Base-by-base conservation (phyloP, 495 filamentous ascomycete species). In the Neurospora sp. region DNA sequence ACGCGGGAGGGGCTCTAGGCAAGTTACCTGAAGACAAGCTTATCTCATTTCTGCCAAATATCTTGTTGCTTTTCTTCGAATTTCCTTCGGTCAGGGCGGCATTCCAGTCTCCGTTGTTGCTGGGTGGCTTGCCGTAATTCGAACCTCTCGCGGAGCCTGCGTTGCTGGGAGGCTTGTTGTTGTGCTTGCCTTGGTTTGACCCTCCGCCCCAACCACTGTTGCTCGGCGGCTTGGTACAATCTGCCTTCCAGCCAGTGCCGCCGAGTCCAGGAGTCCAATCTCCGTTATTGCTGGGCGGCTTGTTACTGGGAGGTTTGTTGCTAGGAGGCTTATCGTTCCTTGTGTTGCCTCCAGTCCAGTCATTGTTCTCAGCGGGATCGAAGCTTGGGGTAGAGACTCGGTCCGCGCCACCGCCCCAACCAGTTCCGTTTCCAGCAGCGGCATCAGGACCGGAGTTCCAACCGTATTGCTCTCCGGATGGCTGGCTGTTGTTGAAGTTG, bases 221-320 rank as follows among this genome's bases (percentile, higher is more conserved):
- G 18, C 20, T 75, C 16, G 59, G 37, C n/a, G 48, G 27, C 42
- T 69, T 69, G 11, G 69, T 46, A 27, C 44, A 46, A 48, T 72
- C 53, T 66, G 53, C 53, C 53, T 31, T 66, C 53, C 53, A 66
- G 14, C 53, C 42, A 31, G 69, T 10, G 31, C 22, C 71, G 59
- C 61, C 59, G 70, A 68, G 48, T 12, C 70, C 78, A 69, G 73
- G 72, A 37, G 53, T 66, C 53, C 53, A 66, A 66, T 66, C 53
- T 66, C 53, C 53, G 3, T 66, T 66, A 18, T 66, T 66, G 22
- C 27, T 66, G 27, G 53, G 53, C 3, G 53, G 53, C 14, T 66
- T 66, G 12, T 35, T 53, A 1, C 20, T 27, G 5, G 20, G 46
- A 12, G 46, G 20, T 6, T 53, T 22, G 20, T n/a, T 46, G 18